These are phyloP conservation scores for Breviolum minutum DNA, from an alignment of 73 alveolate species.

Conservation along the genomic window DNA sequence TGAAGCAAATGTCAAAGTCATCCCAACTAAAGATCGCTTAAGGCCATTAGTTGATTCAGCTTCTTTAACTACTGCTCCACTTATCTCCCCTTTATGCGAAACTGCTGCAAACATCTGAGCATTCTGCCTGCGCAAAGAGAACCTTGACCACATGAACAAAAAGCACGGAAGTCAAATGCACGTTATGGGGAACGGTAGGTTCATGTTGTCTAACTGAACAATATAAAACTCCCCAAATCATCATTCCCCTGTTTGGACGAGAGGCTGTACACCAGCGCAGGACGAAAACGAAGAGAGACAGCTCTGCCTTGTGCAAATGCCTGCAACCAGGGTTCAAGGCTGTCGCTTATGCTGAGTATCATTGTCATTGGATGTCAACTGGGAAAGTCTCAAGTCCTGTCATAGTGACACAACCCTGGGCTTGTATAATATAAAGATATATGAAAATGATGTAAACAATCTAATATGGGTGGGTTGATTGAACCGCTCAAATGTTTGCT, in stretches of 20 bases:
- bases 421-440: neutral
- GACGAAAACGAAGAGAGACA: conserved; percentile 85
- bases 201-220: neutral
- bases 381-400: no score
- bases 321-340: neutral
- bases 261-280: conserved; percentile 92
- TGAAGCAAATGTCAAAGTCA: no score
- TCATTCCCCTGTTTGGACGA: neutral
- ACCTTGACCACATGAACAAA: neutral
- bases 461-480: no score
- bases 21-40: no score
- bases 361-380: no score
- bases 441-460: neutral
- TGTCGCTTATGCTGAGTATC: no score
- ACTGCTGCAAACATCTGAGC: neutral
- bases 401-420: neutral
- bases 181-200: neutral
- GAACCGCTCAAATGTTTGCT: no score
- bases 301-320: conserved; percentile 82
- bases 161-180: no score
- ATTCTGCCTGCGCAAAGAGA: conserved; percentile 34
- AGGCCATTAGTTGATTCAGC: no score
- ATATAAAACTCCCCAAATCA: neutral
- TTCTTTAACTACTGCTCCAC: no score
- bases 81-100: neutral